These are phyloP conservation scores for Leptodermis oblonga DNA, from an alignment of 257 asterid genomes.

Conservation along the genomic window DNA sequence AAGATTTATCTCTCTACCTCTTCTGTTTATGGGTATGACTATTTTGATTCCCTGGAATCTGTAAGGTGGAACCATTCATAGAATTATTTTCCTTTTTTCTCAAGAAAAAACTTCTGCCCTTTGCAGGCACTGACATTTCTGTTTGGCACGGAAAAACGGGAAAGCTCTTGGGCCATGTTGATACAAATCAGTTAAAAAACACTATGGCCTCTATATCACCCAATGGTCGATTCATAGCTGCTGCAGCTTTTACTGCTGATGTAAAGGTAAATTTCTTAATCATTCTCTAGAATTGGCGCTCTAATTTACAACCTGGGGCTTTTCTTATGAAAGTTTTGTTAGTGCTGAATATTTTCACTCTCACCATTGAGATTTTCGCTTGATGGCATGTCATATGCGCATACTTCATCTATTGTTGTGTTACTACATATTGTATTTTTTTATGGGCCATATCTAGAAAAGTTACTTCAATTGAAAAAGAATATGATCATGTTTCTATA, in stretches of 20 bases:
- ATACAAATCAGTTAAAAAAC: conserved; percentile 92
- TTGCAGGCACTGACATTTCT: conserved; percentile 80
- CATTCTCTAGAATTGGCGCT: conserved; percentile 1
- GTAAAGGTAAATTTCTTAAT: conserved; percentile 60
- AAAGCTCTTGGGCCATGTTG: conserved; percentile 75
- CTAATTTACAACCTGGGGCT: neutral
- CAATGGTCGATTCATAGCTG: conserved; percentile 96
- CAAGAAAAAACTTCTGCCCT: conserved; percentile 4
- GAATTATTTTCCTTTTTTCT: conserved; percentile 12
- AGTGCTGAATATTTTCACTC: neutral
- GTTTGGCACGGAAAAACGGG: conserved; percentile 95
- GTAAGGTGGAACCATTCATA: neutral
- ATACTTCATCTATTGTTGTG: neutral
- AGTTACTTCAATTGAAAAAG: neutral
- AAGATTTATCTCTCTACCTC: neutral
- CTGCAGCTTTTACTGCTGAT: conserved; percentile 99
- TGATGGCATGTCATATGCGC: neutral
- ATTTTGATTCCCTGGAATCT: neutral
- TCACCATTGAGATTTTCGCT: neutral
- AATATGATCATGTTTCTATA: neutral
- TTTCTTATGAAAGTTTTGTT: neutral
- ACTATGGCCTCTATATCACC: conserved; percentile 95
- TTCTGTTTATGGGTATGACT: neutral
- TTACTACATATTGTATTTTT: neutral
- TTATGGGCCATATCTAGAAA: neutral